These are phyloP conservation scores for Fusarium odoratissimum DNA, from an alignment of 2,329 filamentous ascomycete genomes.

Conservation along the genomic window DNA sequence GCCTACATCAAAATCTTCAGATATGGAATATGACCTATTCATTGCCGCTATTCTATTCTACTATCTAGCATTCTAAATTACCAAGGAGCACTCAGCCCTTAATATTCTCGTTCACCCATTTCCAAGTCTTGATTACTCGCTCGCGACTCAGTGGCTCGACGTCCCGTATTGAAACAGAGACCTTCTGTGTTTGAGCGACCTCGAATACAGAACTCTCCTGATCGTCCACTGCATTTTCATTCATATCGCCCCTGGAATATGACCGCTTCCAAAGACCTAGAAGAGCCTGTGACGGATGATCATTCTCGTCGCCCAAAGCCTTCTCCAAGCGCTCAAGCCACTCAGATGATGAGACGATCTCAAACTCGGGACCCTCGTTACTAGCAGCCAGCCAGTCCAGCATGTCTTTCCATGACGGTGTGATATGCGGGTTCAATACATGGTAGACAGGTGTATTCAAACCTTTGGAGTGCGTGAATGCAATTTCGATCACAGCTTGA, in stretches of 20 bases:
- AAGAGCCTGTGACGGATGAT: slow-evolving; percentile 40
- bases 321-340: slow-evolving; percentile 37
- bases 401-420: slow-evolving; percentile 37
- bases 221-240: fast-evolving
- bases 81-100: neutral
- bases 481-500: slow-evolving; percentile 53
- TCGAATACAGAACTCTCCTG: slow-evolving; percentile 2
- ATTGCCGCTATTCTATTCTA: neutral
- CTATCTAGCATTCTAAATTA: fast-evolving
- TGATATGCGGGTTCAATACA: slow-evolving; percentile 36
- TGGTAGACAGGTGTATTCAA: slow-evolving; percentile 31
- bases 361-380: neutral
- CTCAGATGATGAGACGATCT: slow-evolving; percentile 7
- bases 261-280: slow-evolving; percentile 39
- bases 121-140: slow-evolving; percentile 36
- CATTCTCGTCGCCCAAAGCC: neutral
- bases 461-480: neutral
- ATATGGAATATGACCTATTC: fast-evolving
- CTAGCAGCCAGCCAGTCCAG: slow-evolving; percentile 32
- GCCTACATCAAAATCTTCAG: too few species aligned
- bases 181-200: neutral
- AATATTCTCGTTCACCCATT: slow-evolving; percentile 31
- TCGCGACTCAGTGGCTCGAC: slow-evolving; percentile 28
- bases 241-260: neutral
- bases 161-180: slow-evolving; percentile 18